These are phyloP conservation scores for Metarhizium rileyi DNA, from an alignment of 2,329 filamentous ascomycete genomes.

Conservation along the genomic window DNA sequence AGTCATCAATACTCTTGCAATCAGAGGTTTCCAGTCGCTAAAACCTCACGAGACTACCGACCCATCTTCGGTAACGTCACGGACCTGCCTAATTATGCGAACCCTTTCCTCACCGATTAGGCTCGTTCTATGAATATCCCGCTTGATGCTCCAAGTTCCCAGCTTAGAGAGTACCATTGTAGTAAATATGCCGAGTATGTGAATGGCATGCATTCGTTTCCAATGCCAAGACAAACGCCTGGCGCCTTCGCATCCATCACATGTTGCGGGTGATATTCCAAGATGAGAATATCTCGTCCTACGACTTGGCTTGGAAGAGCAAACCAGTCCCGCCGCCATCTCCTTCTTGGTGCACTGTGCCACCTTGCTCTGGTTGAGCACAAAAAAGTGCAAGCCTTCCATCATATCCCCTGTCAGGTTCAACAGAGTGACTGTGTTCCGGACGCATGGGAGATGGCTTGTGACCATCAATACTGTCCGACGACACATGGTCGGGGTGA, in stretches of 20 bases:
- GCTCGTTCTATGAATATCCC: background rate
- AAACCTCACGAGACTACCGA: background rate
- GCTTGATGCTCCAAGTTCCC: background rate
- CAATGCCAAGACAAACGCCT: background rate
- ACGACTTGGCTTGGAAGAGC: slow-evolving; percentile 6
- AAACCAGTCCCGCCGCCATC: slow-evolving; percentile 10
- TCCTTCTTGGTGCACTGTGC: slow-evolving; percentile 5
- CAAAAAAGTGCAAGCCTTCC: slow-evolving; percentile 22
- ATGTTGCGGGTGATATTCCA: background rate
- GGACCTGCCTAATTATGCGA: background rate
- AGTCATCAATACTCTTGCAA: background rate
- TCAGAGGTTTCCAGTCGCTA: background rate
- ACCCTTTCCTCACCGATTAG: background rate
- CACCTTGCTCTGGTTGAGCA: slow-evolving; percentile 13
- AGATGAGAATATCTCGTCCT: background rate
- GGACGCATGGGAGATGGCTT: slow-evolving; percentile 14
- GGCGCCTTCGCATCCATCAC: background rate
- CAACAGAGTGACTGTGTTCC: slow-evolving; percentile 25
- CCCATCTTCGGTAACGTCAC: background rate
- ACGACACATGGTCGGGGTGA: slow-evolving; percentile 13
- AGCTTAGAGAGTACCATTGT: background rate
- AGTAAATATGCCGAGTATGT: background rate
- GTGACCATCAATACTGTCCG: slow-evolving; percentile 14
- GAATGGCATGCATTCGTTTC: background rate
- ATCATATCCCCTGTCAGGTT: slow-evolving; percentile 30